Base-by-base conservation (phyloP, 2,329 filamentous ascomycete genomes). In the Aureobasidium sp. region DNA sequence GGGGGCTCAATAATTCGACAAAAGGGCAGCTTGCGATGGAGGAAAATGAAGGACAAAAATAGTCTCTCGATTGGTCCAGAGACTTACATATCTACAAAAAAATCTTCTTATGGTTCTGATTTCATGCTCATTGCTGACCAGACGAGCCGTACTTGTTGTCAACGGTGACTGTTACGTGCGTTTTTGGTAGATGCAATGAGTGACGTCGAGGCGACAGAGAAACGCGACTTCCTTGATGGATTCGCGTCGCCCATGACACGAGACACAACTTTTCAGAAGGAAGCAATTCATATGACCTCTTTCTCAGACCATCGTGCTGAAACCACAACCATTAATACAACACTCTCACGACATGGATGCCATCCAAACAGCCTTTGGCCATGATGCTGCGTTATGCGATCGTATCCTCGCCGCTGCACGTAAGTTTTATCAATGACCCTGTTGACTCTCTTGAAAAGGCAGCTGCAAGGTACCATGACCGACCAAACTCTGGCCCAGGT, bases 361-460 rank as follows among this genome's bases (percentile, higher is more conserved):
- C 7, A 60, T 66, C 6, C 55, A 59, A 3, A 32, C 60, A 4
- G 63, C 64, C 12, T 66, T 66, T 44, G 53, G 59, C 32, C 42
- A 59, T 23, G 64, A 66, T 46, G 32, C 50, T 17, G 50, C 42
- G 5, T 41, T 66, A 27, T 64, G 64, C 61, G 61, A 66, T 34
- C 64, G 64, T 20, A 62, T 66, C 13, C 62, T 66, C 7, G 61
- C 62, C 13, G 62, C 64, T 8, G 64, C 64, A 23, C 60, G 64
- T 66, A 52, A 36, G 64, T 58, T 15, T n/a, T 20, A 12, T 23
- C 17, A 13, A 23, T 17, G n/a, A 29, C 12, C 5, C n/a, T 23
- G n/a, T 46, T 37, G 10, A 9, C n/a, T 13, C 5, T 2, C 6
- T 2, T 27, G 42, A 41, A 41, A 17, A 46, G 42, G 17, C 20